Base-by-base conservation (phyloP, 768 basidiomycete species). In the Steccherinum ochraceum region DNA sequence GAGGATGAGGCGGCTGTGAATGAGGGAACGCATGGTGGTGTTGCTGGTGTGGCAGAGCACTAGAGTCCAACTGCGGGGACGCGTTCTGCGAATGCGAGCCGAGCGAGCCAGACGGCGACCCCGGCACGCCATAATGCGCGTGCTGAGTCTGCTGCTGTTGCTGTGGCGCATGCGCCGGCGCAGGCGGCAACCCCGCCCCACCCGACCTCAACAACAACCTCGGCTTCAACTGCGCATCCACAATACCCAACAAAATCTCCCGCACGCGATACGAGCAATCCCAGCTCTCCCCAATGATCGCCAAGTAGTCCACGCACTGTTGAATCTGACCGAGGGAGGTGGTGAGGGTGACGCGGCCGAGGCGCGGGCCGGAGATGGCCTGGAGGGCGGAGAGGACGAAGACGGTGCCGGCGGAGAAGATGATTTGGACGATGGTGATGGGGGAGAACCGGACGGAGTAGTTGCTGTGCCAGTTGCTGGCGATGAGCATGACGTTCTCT, bases 371-470 rank as follows among this genome's bases (percentile, higher is more conserved):
- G n/a, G 60, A 55, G 20, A 70, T 71, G 1, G 79, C 77, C 60
- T 79, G 76, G 51, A 79, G 73, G 16, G 78, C 77, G 18, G 70
- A 69, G 39, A 81, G 69, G 13, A 83, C 72, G 57, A 74, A 81
- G 5, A 80, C 71, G 3, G 79, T 83, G 13, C 80, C 82, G 1
- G 81, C 79, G 3, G 77, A 76, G 64, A 82, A 84, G 18, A 76
- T 66, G 26, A 75, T 72, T 61, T 84, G 82, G 18, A 78, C 70
- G 39, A 80, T 64, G 12, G 79, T 79, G 52, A 83, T 73, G 3
- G 80, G 78, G n/a, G 71, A 70, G 56, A 75, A 82, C 20, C 81
- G 78, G 18, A 84, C 67, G 0, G 71, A 70, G 56, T 82, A 83
- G n/a, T 75, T 69, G 11, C 64, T 58, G 26, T 75, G 72, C 75